A percentile compares a stretch with the other conserved stretches of the same genome.
Evolutionary conservation across 345 rosid genomes (phyloP).

Genomic region (Salix suchowensis): DNA sequence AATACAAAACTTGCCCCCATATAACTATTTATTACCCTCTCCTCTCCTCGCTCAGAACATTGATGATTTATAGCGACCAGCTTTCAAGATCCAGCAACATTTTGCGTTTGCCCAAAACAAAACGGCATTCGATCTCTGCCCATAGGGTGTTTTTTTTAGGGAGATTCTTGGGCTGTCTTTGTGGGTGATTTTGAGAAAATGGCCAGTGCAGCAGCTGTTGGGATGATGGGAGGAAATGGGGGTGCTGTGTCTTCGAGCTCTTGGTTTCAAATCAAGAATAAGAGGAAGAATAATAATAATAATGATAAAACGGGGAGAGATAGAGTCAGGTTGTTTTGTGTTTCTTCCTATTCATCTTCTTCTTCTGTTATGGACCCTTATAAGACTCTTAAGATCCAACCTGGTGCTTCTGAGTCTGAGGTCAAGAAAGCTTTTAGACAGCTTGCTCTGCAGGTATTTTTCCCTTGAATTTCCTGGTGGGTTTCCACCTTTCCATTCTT

Average conservation of each 20-base stretch:
- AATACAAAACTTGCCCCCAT: too few relatives aligned
- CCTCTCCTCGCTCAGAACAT: background rate
- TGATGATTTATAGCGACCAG: too few relatives aligned
- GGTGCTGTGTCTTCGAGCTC: slow-evolving; percentile 38
- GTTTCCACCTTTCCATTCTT: too few relatives aligned
- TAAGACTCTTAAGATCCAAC: slow-evolving; percentile 63
- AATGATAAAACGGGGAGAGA: slow-evolving; percentile 23
- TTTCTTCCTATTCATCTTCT: slow-evolving; percentile 24
- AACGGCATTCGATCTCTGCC: background rate
- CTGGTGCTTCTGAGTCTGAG: slow-evolving; percentile 76
- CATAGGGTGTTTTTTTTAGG: background rate
- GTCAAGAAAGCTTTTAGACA: slow-evolving; percentile 79
- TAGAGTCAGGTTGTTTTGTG: slow-evolving; percentile 29
- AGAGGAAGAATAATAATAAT: slow-evolving; percentile 32
- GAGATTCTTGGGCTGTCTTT: background rate
- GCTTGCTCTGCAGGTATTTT: slow-evolving; percentile 74
- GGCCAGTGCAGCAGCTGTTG: slow-evolving; percentile 20
- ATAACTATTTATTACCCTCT: background rate
- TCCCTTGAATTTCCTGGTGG: background rate
- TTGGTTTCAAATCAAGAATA: slow-evolving; percentile 36
- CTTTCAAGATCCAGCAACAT: background rate
- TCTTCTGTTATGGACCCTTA: slow-evolving; percentile 64
- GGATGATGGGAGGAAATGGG: slow-evolving; percentile 44
- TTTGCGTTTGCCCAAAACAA: background rate
- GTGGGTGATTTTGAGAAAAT: background rate